Evolutionary conservation across 352 stramenopile genomes (phyloP).

Genomic region (Plasmopara viticola): DNA sequence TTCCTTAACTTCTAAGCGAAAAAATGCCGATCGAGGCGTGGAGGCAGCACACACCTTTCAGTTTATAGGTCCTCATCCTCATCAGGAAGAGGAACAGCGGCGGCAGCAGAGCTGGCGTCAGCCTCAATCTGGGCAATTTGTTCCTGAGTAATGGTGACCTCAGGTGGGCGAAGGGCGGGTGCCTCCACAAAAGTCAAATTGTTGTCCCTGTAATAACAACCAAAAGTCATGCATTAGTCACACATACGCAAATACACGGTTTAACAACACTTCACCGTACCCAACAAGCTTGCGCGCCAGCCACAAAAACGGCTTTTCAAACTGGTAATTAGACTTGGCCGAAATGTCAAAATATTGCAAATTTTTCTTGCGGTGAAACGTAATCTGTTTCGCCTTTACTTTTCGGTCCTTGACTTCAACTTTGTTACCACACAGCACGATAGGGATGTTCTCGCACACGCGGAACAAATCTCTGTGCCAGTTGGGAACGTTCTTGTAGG

Average conservation of each 20-base stretch:
- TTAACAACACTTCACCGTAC: conserved; percentile 29
- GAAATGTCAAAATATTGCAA: conserved; percentile 99
- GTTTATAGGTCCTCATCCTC: conserved; percentile 97
- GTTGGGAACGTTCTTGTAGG: conserved; percentile 99
- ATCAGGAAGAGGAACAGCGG: conserved; percentile 92
- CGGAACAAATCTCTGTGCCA: conserved; percentile 99
- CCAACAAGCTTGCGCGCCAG: conserved; percentile 97
- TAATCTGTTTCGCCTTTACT: conserved; percentile 99
- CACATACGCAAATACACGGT: neutral
- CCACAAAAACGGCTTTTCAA: conserved; percentile 99
- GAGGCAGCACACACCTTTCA: conserved; percentile 27
- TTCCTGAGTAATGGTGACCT: conserved; percentile 93
- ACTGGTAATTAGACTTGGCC: conserved; percentile 99
- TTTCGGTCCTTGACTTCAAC: conserved; percentile 99
- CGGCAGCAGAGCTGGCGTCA: conserved; percentile 87
- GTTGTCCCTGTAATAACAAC: conserved; percentile 80
- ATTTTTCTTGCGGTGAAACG: conserved; percentile 99
- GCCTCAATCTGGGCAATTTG: conserved; percentile 91
- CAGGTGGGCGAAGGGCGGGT: conserved; percentile 92
- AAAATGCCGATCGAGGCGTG: conserved; percentile 30
- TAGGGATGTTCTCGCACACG: conserved; percentile 99
- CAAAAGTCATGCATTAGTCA: conserved; percentile 2
- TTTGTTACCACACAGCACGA: conserved; percentile 99
- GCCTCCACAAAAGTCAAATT: conserved; percentile 98
- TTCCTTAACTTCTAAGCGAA: conserved; percentile 5